Evolutionary conservation across 495 filamentous ascomycete genomes (phyloP), one percentile per base, ranked within the genome.

Genomic region (Daldinia decipiens): DNA sequence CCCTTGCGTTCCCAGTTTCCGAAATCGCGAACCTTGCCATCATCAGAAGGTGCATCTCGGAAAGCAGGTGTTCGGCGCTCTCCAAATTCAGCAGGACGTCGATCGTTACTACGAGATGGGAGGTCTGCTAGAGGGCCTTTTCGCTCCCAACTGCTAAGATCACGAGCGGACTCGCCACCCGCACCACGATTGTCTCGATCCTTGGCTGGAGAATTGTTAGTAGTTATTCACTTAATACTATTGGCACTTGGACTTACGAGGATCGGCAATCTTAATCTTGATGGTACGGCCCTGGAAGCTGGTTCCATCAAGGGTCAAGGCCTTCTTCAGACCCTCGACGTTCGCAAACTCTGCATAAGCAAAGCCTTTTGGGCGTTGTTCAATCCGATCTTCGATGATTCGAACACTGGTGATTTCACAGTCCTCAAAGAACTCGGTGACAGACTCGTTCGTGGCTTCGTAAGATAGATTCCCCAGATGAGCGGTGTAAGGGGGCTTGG

Each of bases 381-480:
- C 92, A 79, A 96, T 83, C 77, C 93, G 95, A 80, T 99, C 95
- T 81, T 97, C 94, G 66, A 98, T 95, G 69, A 99, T 93, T 72
- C 95, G 91, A 60, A 99, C 93, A 74, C 88, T 98, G 15, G 90
- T 91, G 71, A 96, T 89, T 59, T 91, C 84, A 80, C 95, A 99
- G 34, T 84, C 92, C 31, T 84, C 78, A 77, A 99, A 97, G 73
- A 98, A 95, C 6, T 92, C 91, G 66, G 86, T 87, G 59, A 99
- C 88, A 68, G 94, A 91, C 61, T 85, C 89, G 51, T 85, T 83
- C 9, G 92, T 95, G 24, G 93, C 92, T 78, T 98, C 94, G 77
- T 97, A 99, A 21, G 95, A 93, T 55, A 99, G 88, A 75, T 99
- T 99, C 66, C 96, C 95, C 57, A 99, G 87, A 83, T 99, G 96